These are phyloP conservation scores for Thermomyces lanuginosus DNA, from an alignment of 2,329 filamentous ascomycete genomes.

Conservation along the genomic window DNA sequence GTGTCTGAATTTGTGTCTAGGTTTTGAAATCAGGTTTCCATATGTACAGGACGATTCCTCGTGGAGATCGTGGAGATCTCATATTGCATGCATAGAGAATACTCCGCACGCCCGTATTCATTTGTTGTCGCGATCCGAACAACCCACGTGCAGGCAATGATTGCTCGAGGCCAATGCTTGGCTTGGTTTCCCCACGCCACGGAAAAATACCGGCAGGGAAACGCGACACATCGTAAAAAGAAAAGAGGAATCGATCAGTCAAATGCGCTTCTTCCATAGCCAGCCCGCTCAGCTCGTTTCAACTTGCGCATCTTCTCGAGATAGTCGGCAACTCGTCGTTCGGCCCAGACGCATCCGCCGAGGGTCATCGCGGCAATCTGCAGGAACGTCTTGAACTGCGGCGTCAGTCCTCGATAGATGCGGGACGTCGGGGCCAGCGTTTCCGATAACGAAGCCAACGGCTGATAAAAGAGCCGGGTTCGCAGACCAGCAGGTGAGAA, in stretches of 20 bases:
- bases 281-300: slow-evolving; percentile 23
- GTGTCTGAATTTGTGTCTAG: no score
- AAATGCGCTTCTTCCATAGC: background rate
- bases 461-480: slow-evolving; percentile 20
- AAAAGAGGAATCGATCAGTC: slow-evolving; percentile 1
- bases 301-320: slow-evolving; percentile 26
- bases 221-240: no score
- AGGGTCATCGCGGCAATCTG: slow-evolving; percentile 33
- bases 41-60: no score
- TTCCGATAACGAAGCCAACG: slow-evolving; percentile 33
- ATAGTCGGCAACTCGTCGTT: slow-evolving; percentile 30
- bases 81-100: no score
- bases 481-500: slow-evolving; percentile 17
- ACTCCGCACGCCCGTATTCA: no score
- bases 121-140: no score
- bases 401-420: slow-evolving; percentile 32
- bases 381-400: slow-evolving; percentile 35
- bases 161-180: background rate
- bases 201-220: no score
- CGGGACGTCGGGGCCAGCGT: slow-evolving; percentile 28
- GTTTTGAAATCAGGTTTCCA: no score
- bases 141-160: no score
- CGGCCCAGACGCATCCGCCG: slow-evolving; percentile 34
- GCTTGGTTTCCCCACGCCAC: background rate
- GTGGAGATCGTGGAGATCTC: no score